Conservation (phyloP, 2,329 filamentous ascomycete genomes). For the Mycocentrospora acerina region DNA sequence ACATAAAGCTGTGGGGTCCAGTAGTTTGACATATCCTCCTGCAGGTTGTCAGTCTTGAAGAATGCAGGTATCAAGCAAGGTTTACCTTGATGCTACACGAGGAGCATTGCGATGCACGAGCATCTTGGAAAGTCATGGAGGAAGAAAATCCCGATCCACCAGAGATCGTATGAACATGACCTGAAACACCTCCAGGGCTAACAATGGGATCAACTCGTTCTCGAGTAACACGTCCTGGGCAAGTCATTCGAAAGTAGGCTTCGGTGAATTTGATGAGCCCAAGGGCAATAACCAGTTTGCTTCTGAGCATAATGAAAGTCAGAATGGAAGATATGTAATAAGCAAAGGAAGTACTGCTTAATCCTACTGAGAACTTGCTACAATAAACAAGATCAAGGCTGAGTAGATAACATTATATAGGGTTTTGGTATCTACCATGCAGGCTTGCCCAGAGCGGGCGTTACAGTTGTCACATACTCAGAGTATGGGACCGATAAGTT, state of each 20-base stretch:
- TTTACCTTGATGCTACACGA: constrained; percentile 64
- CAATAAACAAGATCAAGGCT: too few relatives aligned
- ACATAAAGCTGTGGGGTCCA: constrained; percentile 76
- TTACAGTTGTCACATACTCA: too few relatives aligned
- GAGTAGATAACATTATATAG: too few relatives aligned
- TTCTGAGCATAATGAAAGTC: too few relatives aligned
- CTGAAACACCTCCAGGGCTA: constrained; percentile 57
- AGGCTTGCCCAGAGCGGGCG: too few relatives aligned
- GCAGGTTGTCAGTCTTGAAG: constrained; percentile 4
- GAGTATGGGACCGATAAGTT: too few relatives aligned
- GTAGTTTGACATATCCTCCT: constrained; percentile 61
- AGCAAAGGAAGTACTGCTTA: background rate
- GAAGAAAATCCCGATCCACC: constrained; percentile 69
- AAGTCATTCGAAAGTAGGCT: constrained; percentile 34
- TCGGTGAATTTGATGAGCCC: too few relatives aligned
- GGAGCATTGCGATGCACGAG: constrained; percentile 64
- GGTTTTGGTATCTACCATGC: too few relatives aligned
- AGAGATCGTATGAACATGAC: constrained; percentile 70
- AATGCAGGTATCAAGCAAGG: too few relatives aligned
- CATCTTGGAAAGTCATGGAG: constrained; percentile 61
- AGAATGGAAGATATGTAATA: background rate
- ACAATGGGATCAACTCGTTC: constrained; percentile 69
- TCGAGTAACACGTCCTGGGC: constrained; percentile 28
- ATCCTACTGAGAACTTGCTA: too few relatives aligned
- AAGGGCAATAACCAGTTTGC: too few relatives aligned